Conservation (phyloP, 1,284 basidiomycete genomes). For the Pseudozyma sp. region DNA sequence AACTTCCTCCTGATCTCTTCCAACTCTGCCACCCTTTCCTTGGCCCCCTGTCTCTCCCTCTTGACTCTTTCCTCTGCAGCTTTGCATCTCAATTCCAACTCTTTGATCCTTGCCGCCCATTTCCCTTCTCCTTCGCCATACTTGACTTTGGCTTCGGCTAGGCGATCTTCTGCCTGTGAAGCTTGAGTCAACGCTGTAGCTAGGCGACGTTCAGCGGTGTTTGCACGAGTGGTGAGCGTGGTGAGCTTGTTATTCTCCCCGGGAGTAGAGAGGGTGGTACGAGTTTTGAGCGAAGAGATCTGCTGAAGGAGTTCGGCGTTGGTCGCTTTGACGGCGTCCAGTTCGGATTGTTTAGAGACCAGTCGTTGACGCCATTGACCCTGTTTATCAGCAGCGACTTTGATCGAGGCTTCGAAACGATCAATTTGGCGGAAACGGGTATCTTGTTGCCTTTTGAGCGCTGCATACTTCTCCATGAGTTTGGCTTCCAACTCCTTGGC, state of each 20-base stretch:
- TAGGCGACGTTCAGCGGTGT: slow-evolving; percentile 77
- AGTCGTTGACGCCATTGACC: slow-evolving; percentile 87
- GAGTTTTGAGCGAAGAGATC: slow-evolving; percentile 76
- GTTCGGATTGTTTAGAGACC: slow-evolving; percentile 84
- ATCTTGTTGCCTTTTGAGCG: slow-evolving; percentile 89
- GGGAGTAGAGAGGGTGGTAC: slow-evolving; percentile 45
- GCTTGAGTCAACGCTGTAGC: slow-evolving; percentile 85
- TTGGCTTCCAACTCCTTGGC: slow-evolving; percentile 82
- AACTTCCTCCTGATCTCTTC: slow-evolving; percentile 38
- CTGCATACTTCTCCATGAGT: slow-evolving; percentile 78
- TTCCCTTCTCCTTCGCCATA: slow-evolving; percentile 58
- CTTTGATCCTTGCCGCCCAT: slow-evolving; percentile 64
- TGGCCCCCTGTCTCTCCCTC: slow-evolving; percentile 91
- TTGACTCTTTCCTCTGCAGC: slow-evolving; percentile 93
- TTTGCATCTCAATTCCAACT: slow-evolving; percentile 86
- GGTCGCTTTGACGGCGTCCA: slow-evolving; percentile 76
- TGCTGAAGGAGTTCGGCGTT: slow-evolving; percentile 82
- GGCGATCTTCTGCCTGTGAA: slow-evolving; percentile 82
- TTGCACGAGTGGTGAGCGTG: slow-evolving; percentile 54
- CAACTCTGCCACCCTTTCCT: slow-evolving; percentile 77
- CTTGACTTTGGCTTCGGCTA: slow-evolving; percentile 80
- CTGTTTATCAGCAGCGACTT: slow-evolving; percentile 84
- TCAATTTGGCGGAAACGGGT: slow-evolving; percentile 90
- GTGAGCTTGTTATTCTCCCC: slow-evolving; percentile 57
- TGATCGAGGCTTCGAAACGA: slow-evolving; percentile 88